These are phyloP conservation scores for Fusarium avenaceum DNA, from an alignment of 2,329 filamentous ascomycete genomes.

Conservation along the genomic window DNA sequence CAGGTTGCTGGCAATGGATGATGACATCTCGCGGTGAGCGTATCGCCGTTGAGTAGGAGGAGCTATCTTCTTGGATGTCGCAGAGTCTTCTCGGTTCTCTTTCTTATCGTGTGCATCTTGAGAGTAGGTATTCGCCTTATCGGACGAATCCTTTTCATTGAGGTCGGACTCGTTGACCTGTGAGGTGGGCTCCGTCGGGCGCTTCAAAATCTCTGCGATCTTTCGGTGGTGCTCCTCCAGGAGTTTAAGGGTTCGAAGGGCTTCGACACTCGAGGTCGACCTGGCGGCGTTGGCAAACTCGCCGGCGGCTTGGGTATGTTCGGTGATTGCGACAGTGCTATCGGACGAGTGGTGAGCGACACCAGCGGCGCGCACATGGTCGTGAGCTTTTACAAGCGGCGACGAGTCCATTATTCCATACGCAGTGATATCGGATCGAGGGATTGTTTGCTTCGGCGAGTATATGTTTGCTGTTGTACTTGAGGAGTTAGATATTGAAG, in stretches of 20 bases:
- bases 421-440: not conserved
- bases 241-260: conserved; percentile 84
- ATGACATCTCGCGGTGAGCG: conserved; percentile 77
- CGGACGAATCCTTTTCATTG: conserved; percentile 49
- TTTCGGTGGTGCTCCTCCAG: conserved; percentile 90
- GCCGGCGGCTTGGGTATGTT: conserved; percentile 88
- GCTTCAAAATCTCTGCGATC: conserved; percentile 84
- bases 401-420: conserved; percentile 56
- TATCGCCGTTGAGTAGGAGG: conserved; percentile 62
- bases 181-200: conserved; percentile 65
- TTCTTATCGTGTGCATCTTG: conserved; percentile 45
- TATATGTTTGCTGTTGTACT: conserved; percentile 11
- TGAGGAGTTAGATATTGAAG: conserved; percentile 4
- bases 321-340: conserved; percentile 84
- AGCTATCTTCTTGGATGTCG: conserved; percentile 50
- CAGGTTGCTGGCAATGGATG: conserved; percentile 89
- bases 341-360: conserved; percentile 79
- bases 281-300: conserved; percentile 89
- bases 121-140: conserved; percentile 41
- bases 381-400: conserved; percentile 76
- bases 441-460: not conserved
- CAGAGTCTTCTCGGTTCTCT: conserved; percentile 36
- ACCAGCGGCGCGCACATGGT: conserved; percentile 89
- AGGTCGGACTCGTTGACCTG: conserved; percentile 50
- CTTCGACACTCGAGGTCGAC: conserved; percentile 76